These are phyloP conservation scores for Terana coerulea DNA, from an alignment of 768 basidiomycete genomes.

Conservation along the genomic window DNA sequence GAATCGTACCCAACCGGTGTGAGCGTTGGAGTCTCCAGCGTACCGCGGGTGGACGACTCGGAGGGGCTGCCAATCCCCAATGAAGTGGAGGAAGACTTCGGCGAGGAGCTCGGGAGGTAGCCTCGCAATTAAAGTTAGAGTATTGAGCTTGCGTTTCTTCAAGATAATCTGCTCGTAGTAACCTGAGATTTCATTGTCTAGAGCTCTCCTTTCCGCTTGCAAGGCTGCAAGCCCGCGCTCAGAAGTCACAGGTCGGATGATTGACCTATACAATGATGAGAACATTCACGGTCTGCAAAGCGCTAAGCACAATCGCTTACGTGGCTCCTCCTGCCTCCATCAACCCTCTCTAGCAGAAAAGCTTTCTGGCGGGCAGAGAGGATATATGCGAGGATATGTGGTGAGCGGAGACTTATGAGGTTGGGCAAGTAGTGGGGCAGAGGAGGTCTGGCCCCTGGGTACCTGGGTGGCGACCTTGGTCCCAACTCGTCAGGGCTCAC, in stretches of 20 bases:
- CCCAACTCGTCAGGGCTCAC: too few species aligned
- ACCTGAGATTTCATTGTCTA: background rate
- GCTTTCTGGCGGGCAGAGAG: too few species aligned
- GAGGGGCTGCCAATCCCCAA: background rate
- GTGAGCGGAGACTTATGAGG: too few species aligned
- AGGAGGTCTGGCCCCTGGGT: too few species aligned
- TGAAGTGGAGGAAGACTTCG: constrained; percentile 8
- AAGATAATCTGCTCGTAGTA: background rate
- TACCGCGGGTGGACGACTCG: background rate
- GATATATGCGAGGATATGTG: too few species aligned
- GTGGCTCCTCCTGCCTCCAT: too few species aligned
- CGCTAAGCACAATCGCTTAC: too few species aligned
- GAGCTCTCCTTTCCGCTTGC: background rate
- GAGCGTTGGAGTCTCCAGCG: background rate
- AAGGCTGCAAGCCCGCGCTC: background rate
- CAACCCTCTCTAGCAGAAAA: too few species aligned
- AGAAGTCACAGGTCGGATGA: background rate
- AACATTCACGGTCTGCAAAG: too few species aligned
- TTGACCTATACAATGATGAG: too few species aligned
- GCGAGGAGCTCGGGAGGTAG: constrained; percentile 9
- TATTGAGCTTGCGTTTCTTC: constrained; percentile 4
- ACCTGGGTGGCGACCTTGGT: too few species aligned
- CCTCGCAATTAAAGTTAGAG: background rate
- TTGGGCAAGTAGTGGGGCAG: too few species aligned
- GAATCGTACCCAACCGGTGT: background rate